Percentiles rank a stretch among this genome's conserved stretches.
These are phyloP conservation scores for Yarrowia porcina DNA, from an alignment of 805 yeast species.

Conservation along the genomic window DNA sequence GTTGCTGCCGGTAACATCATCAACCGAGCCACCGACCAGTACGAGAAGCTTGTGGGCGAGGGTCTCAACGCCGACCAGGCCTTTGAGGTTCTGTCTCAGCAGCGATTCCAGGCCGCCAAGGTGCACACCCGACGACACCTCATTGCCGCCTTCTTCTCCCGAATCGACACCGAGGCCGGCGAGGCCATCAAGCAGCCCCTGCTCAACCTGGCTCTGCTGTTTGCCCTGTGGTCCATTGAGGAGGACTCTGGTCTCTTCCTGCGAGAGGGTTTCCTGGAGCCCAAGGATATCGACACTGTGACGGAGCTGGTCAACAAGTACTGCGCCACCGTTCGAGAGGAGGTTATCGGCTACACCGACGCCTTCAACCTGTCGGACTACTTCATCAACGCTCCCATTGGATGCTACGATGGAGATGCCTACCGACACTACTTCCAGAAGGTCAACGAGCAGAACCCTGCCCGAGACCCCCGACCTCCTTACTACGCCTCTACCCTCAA, in stretches of 20 bases:
- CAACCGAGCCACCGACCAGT: slow-evolving; percentile 38
- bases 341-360: slow-evolving; percentile 77
- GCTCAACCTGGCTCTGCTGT: slow-evolving; percentile 54
- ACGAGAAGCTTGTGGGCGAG: slow-evolving; percentile 29
- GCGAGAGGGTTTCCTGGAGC: slow-evolving; percentile 55
- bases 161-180: slow-evolving; percentile 38
- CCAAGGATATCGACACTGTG: slow-evolving; percentile 46
- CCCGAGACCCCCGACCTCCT: slow-evolving; percentile 53
- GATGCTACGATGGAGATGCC: slow-evolving; percentile 75
- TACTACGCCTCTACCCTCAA: slow-evolving; percentile 44
- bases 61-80: slow-evolving; percentile 38
- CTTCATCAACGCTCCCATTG: slow-evolving; percentile 78
- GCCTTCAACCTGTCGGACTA: slow-evolving; percentile 78
- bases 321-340: slow-evolving; percentile 54
- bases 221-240: slow-evolving; percentile 65
- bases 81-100: slow-evolving; percentile 43
- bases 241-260: slow-evolving; percentile 68
- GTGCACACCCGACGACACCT: slow-evolving; percentile 42
- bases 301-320: slow-evolving; percentile 46
- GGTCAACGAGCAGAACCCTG: slow-evolving; percentile 52
- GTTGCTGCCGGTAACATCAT: slow-evolving; percentile 39
- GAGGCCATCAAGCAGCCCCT: slow-evolving; percentile 49
- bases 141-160: slow-evolving; percentile 40
- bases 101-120: slow-evolving; percentile 42
- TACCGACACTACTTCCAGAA: slow-evolving; percentile 69